A percentile compares a stretch with the other conserved stretches of the same genome.
Conservation (phyloP, 2,329 filamentous ascomycete genomes). For the Biscogniauxia mediterranea region DNA sequence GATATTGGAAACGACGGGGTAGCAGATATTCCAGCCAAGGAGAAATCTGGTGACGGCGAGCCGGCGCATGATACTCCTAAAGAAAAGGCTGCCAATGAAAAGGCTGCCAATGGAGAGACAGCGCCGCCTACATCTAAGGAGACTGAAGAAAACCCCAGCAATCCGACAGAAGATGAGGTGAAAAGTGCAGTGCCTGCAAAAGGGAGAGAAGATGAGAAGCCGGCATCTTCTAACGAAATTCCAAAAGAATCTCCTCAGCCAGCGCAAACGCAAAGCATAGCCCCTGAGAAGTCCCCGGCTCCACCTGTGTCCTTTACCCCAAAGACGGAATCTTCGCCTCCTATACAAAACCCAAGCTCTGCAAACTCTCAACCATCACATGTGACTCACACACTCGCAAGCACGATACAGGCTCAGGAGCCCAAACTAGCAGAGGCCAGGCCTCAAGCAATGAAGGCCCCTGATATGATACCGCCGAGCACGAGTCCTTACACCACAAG, state of each 20-base stretch:
- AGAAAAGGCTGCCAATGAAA: constrained; percentile 11
- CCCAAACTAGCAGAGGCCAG: constrained; percentile 20
- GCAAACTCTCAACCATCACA: neutral
- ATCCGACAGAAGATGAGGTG: constrained; percentile 1
- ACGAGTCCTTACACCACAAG: constrained; percentile 31
- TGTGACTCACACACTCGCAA: constrained; percentile 4
- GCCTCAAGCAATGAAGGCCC: constrained; percentile 26
- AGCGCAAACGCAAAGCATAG: constrained; percentile 6
- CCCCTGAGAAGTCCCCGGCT: constrained; percentile 7
- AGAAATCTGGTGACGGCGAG: constrained; percentile 21
- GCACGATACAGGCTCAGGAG: constrained; percentile 12
- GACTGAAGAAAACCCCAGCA: constrained; percentile 2
- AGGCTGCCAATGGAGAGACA: constrained; percentile 5
- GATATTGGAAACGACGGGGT: constrained; percentile 18
- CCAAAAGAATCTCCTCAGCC: constrained; percentile 5
- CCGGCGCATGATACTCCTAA: constrained; percentile 7
- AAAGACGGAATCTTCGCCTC: constrained; percentile 4
- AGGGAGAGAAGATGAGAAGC: constrained; percentile 7
- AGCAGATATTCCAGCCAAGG: constrained; percentile 20
- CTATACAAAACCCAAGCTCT: neutral
- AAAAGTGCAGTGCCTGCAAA: neutral
- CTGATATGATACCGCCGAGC: constrained; percentile 24
- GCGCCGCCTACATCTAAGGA: constrained; percentile 3
- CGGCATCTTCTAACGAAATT: neutral
- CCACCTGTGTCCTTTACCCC: constrained; percentile 4